Base-by-base conservation (phyloP, 2,329 filamentous ascomycete genomes). In the Graphiopsis chlorocephala region DNA sequence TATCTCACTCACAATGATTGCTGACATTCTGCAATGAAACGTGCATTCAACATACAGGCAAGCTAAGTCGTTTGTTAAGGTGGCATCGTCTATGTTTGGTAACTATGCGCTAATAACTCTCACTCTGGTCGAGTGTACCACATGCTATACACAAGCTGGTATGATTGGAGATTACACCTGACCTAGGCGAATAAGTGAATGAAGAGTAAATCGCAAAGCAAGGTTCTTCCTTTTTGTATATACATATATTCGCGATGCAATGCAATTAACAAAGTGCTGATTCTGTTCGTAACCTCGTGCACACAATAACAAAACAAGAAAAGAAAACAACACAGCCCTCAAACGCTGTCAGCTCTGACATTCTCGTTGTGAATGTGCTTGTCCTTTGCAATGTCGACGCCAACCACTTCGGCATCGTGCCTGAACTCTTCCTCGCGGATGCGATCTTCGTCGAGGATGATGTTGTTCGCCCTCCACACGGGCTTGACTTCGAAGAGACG, bases 401-500 rank as follows among this genome's bases (percentile, higher is more conserved):
- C 76, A 23, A 73, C 75, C 29, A 72, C 76, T 28, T 77, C 73
- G 4, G 76, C 78, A 69, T 79, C 77, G 31, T 78, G 72, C 7
- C 79, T 71, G 72, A 80, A 81, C 50, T 79, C 78, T 58, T 76
- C 76, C 56, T 81, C 79, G 55, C 71, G 67, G 11, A 73, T 68
- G 42, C 68, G 71, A 42, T 81, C 71, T 63, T 80, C 77, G 5
- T 69, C 71, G 58, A 81, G 72, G 67, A 82, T 69, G 20, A 73
- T 69, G 33, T 70, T 70, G 66, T 82, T 77, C 5, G 80, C 80
- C 63, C 74, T 78, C 58, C 72, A 62, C 3, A 78, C 71, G 3
- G 80, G 80, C 72, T 76, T 78, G 66, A 79, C 75, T 42, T 80
- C 76, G 68, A 82, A 82, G 6, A 82, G 72, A 38, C 80, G 73